Conservation (phyloP, 2,329 filamentous ascomycete species). For the Trichophyton rubrum region DNA sequence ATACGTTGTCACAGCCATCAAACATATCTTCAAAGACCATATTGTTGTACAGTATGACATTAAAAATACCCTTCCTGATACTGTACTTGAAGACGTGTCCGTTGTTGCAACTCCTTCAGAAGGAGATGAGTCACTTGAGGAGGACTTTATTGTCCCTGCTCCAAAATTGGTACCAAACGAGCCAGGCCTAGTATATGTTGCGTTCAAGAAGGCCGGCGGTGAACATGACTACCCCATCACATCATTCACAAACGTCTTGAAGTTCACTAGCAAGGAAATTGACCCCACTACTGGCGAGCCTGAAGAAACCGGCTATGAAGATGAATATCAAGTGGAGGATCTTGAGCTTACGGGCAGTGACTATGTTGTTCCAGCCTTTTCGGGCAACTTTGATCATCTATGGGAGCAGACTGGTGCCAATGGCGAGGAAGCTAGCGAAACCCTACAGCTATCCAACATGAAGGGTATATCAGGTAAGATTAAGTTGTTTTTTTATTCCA, state of each 20-base stretch:
- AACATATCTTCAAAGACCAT: constrained; percentile 97
- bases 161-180: constrained; percentile 71
- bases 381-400: constrained; percentile 85
- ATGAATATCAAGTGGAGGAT: constrained; percentile 94
- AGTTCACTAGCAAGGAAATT: constrained; percentile 96
- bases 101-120: constrained; percentile 68
- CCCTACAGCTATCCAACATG: constrained; percentile 70
- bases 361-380: constrained; percentile 86
- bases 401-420: constrained; percentile 89
- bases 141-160: constrained; percentile 87
- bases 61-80: constrained; percentile 90
- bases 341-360: constrained; percentile 84
- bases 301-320: constrained; percentile 85
- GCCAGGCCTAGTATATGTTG: constrained; percentile 87
- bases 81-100: constrained; percentile 78
- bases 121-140: constrained; percentile 62
- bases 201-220: constrained; percentile 72
- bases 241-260: constrained; percentile 82
- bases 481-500: neutral
- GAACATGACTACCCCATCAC: constrained; percentile 60
- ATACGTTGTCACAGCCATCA: constrained; percentile 85
- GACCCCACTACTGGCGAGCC: constrained; percentile 88
- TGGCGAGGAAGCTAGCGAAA: constrained; percentile 84
- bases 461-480: constrained; percentile 81
- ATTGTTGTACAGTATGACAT: constrained; percentile 93